Evolutionary conservation across 2,329 filamentous ascomycete species (phyloP), one percentile per base, ranked within the genome.

Genomic region (Acrocalymma vagum): DNA sequence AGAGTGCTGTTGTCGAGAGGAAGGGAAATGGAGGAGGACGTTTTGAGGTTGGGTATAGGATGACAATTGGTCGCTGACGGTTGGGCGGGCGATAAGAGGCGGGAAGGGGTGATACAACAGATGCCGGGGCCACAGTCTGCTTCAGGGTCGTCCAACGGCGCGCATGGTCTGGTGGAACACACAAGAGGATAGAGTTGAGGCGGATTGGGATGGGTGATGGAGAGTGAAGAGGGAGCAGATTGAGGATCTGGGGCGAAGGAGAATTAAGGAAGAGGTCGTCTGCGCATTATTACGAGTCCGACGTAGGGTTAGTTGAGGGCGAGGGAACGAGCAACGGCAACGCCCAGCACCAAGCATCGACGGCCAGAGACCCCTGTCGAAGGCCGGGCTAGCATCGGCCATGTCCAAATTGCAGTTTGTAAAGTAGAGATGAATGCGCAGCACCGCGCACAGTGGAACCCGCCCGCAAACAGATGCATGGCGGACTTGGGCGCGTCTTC

Each of bases 81-180:
- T 36, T 48, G 39, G 60, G 54, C 49, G 43, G 55, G 58, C 55
- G 64, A 69, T 67, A 69, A 66, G 63, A 58, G 42, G 41, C 45
- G 56, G 53, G 33, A 45, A 52, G 42, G 48, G 52, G 62, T 65
- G 57, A 49, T 60, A 63, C 58, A 58, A 48, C 55, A 62, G 53
- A 53, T 46, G 56, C 54, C 33, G 48, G 55, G 58, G 55, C 55
- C 58, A 60, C 48, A 45, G 18, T 40, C 8, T 54, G 27, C 39
- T 45, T 57, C 45, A 52, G 42, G 43, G 39, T 34, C 38, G 50
- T 32, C 51, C 42, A 50, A 45, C 57, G 40, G 51, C 43, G 23
- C 27, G 48, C 58, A 60, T 62, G 9, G 51, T 51, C 45, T 40
- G 28, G 16, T n/a, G 7, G 26, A n/a, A 8, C 13, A 14, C 9